These are phyloP conservation scores for Aspergillus aculeatinus DNA, from an alignment of 2,329 filamentous ascomycete genomes.

Conservation along the genomic window DNA sequence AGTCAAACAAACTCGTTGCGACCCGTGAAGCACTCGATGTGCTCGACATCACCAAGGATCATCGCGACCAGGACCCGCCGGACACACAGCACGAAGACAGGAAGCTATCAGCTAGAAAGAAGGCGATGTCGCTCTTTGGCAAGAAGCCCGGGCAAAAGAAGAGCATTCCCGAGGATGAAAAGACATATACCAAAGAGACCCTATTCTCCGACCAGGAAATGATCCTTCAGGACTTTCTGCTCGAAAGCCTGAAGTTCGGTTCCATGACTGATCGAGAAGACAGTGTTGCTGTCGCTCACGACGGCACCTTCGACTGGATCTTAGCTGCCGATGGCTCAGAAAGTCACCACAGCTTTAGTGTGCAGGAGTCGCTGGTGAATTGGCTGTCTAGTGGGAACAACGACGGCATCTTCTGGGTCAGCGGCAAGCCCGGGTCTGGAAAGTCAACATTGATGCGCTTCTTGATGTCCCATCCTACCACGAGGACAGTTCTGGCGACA, in stretches of 20 bases:
- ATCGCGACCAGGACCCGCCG: too few relatives aligned
- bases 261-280: neutral
- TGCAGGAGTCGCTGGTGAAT: too few relatives aligned
- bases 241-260: neutral
- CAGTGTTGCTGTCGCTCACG: neutral
- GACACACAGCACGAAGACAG: too few relatives aligned
- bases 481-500: neutral
- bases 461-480: neutral
- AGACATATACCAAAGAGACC: neutral
- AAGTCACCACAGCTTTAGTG: too few relatives aligned
- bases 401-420: neutral
- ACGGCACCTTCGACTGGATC: neutral
- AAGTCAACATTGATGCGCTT: conserved; percentile 7
- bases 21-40: too few relatives aligned
- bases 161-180: too few relatives aligned
- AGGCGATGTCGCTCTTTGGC: too few relatives aligned
- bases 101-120: too few relatives aligned
- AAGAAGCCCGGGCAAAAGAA: too few relatives aligned
- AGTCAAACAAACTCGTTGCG: too few relatives aligned
- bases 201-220: neutral
- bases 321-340: too few relatives aligned
- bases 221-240: neutral
- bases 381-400: neutral
- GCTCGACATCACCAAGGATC: too few relatives aligned
- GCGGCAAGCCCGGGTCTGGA: neutral